phyloP scores from a whole-genome alignment of 192 early-diverging fungal species.

The Coemansia sp. region DNA sequence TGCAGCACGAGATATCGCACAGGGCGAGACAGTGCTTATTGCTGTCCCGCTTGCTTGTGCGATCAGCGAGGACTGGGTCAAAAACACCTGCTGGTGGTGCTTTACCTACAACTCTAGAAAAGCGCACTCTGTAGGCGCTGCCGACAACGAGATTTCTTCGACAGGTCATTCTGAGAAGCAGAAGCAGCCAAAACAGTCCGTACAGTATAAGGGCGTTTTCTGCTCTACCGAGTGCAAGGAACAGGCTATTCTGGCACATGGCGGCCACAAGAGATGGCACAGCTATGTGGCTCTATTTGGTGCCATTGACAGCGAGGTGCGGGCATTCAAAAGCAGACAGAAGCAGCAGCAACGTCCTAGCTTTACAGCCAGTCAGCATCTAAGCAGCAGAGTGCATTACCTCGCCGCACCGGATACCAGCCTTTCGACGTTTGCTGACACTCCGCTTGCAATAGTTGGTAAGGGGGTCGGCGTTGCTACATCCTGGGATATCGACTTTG shows the following conservation, averaged over 20 bases:
- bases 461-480: not conserved
- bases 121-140: conserved; percentile 27
- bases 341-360: not conserved
- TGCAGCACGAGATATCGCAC: conserved; percentile 32
- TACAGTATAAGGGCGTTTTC: conserved; percentile 36
- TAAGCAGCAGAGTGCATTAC: not conserved
- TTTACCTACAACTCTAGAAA: conserved; percentile 27
- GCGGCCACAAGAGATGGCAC: conserved; percentile 25
- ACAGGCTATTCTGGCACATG: conserved; percentile 22
- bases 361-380: not conserved
- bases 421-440: conserved; percentile 7
- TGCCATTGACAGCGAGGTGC: conserved; percentile 22
- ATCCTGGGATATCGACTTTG: conserved; percentile 23
- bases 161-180: not conserved
- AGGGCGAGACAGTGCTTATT: conserved; percentile 32
- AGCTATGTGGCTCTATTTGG: conserved; percentile 24
- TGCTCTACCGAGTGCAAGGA: conserved; percentile 36
- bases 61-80: conserved; percentile 41
- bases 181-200: not conserved
- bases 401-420: conserved; percentile 6
- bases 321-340: not conserved
- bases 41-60: conserved; percentile 41
- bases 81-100: conserved; percentile 50
- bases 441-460: not conserved
- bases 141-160: not conserved